Evolutionary conservation across 1,284 basidiomycete genomes (phyloP), one percentile per base, ranked within the genome.

Genomic region (Testicularia cyperi): DNA sequence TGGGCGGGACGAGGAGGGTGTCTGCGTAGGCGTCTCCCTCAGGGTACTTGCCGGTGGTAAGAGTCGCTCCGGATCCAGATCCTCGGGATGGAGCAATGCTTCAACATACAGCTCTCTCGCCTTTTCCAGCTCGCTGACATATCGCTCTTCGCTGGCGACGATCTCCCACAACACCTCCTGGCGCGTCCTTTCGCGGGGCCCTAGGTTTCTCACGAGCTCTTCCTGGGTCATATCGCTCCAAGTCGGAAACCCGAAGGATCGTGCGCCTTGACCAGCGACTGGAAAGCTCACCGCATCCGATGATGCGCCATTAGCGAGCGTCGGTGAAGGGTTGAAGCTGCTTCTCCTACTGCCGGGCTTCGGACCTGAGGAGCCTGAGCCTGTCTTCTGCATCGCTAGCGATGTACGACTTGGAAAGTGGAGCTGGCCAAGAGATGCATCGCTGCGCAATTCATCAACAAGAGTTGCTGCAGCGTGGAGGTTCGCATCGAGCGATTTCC

Each of bases 151-250:
- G 68, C 89, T 92, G 28, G 89, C 88, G 34, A 98, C 92, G 65
- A 98, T 97, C 80, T 98, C 94, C 83, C 92, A 96, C 24, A 98
- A 78, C 3, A 97, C 94, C 79, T 98, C 94, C 77, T 97, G 94
- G 38, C 94, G 83, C 22, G 91, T 96, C 39, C 94, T 84, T 77
- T 98, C 94, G 46, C 92, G 83, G 18, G 90, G 86, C 16, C 91
- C 90, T 16, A 98, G 81, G 73, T 98, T 94, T 30, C 86, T 86
- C 7, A 97, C 90, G 23, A 98, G 83, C 75, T 98, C 94, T 47
- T 90, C 88, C 74, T 95, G 89, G 7, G 92, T 91, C 70, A 88
- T 88, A 77, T 96, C 90, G 70, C 88, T 92, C 94, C 94, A 98
- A 27, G 90, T 94, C 45, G 67, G 67, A 21, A 52, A 66, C 10